These are phyloP conservation scores for Irpex rosettiformis DNA, from an alignment of 1,284 basidiomycete genomes.

Conservation along the genomic window DNA sequence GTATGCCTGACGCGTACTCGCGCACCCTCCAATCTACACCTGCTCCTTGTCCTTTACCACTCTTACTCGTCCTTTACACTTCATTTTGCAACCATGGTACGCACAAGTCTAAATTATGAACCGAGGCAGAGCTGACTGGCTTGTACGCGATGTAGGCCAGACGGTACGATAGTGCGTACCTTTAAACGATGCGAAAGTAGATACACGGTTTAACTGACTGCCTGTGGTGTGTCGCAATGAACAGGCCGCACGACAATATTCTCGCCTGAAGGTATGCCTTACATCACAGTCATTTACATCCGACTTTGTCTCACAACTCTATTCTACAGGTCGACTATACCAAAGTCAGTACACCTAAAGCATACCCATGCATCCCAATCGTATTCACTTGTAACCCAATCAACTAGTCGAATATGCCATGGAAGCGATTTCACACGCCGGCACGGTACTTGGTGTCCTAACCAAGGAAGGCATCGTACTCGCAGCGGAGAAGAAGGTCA, in stretches of 20 bases:
- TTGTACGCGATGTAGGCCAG: slow-evolving; percentile 53
- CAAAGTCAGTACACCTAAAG: slow-evolving; percentile 74
- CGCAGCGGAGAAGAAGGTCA: slow-evolving; percentile 99
- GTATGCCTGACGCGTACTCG: slow-evolving; percentile 31
- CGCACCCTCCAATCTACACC: neutral
- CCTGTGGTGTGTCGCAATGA: slow-evolving; percentile 16
- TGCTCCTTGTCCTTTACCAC: slow-evolving; percentile 7
- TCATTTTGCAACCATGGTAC: slow-evolving; percentile 30
- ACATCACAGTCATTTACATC: neutral
- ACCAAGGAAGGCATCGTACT: slow-evolving; percentile 95
- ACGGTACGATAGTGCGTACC: slow-evolving; percentile 81
- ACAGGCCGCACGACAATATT: slow-evolving; percentile 92
- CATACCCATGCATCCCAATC: neutral
- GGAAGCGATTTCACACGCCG: slow-evolving; percentile 98
- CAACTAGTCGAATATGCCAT: slow-evolving; percentile 95
- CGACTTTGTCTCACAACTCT: slow-evolving; percentile 6
- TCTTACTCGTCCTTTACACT: neutral
- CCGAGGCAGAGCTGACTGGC: slow-evolving; percentile 1
- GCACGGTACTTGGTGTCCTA: slow-evolving; percentile 92
- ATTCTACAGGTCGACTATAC: slow-evolving; percentile 73
- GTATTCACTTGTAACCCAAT: neutral
- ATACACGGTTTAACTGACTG: slow-evolving; percentile 15
- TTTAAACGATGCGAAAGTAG: neutral
- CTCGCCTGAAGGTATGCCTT: slow-evolving; percentile 82
- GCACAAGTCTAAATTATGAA: slow-evolving; percentile 8